Percentiles rank a stretch among this genome's conserved stretches.
These are phyloP conservation scores for Limnanthes douglasii DNA, from an alignment of 345 rosid species.

Conservation along the genomic window DNA sequence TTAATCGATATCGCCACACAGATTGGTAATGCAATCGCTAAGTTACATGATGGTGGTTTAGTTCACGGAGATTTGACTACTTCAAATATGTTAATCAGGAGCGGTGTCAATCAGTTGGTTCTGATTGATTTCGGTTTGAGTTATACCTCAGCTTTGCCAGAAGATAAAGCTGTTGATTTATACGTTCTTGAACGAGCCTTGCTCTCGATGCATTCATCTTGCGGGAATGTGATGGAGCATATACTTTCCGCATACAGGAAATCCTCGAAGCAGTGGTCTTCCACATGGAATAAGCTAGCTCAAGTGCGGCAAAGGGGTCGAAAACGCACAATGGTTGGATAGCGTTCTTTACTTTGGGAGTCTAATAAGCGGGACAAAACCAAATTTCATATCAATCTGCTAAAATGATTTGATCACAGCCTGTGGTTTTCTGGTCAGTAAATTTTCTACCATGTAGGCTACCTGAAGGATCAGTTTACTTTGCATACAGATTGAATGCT, in stretches of 20 bases:
- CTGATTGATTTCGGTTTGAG: constrained; percentile 93
- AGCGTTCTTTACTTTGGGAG: too few species aligned
- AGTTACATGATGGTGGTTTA: constrained; percentile 93
- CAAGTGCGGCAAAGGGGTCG: constrained; percentile 93
- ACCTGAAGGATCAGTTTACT: too few species aligned
- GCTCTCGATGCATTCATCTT: constrained; percentile 87
- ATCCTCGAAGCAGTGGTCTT: constrained; percentile 96
- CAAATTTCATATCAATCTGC: too few species aligned
- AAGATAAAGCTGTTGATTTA: constrained; percentile 91
- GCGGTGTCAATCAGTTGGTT: constrained; percentile 55
- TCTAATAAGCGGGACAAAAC: too few species aligned
- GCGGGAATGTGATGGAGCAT: constrained; percentile 95
- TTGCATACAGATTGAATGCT: too few species aligned
- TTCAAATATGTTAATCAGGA: constrained; percentile 68
- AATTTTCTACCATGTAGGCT: too few species aligned
- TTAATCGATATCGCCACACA: constrained; percentile 59
- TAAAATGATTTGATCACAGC: too few species aligned
- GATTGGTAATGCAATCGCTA: constrained; percentile 79
- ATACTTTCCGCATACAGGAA: constrained; percentile 68
- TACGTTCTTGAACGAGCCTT: constrained; percentile 94
- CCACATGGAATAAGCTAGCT: constrained; percentile 87
- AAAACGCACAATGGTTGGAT: constrained; percentile 93
- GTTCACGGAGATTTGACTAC: constrained; percentile 96
- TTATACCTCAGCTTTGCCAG: constrained; percentile 83
- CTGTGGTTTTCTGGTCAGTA: too few species aligned